Conservation (phyloP, 345 rosid genomes). For the Lagerstroemia speciosa region DNA sequence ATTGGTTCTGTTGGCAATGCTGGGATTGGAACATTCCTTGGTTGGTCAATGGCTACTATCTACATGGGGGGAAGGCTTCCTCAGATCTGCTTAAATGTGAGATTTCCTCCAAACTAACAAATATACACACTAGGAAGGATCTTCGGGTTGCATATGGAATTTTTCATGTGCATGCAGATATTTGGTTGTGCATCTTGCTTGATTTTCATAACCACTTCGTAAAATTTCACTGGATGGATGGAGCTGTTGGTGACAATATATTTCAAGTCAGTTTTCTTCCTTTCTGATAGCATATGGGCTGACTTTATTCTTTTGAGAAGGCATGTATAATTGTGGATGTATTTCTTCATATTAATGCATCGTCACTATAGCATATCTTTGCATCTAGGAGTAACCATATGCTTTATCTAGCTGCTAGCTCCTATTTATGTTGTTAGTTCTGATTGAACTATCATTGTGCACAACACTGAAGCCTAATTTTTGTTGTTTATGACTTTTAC, state of each 20-base stretch:
- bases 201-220: not conserved
- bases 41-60: constrained; percentile 85
- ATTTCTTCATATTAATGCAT: not conserved
- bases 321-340: no score
- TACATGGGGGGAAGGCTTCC: constrained; percentile 95
- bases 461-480: not conserved
- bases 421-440: no score
- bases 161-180: not conserved
- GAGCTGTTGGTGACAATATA: not conserved
- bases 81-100: constrained; percentile 73
- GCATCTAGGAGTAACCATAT: not conserved
- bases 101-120: constrained; percentile 10
- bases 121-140: not conserved
- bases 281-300: not conserved
- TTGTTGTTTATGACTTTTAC: constrained; percentile 19
- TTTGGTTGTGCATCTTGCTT: not conserved
- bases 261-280: not conserved
- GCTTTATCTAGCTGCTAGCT: not conserved
- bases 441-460: not conserved
- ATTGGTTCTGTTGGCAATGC: constrained; percentile 24
- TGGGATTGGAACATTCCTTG: constrained; percentile 44
- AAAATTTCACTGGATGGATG: not conserved
- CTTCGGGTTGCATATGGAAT: not conserved
- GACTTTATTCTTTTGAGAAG: not conserved
- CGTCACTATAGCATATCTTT: not conserved